phyloP scores from a whole-genome alignment of 805 yeast species.

The Candida argentea region DNA sequence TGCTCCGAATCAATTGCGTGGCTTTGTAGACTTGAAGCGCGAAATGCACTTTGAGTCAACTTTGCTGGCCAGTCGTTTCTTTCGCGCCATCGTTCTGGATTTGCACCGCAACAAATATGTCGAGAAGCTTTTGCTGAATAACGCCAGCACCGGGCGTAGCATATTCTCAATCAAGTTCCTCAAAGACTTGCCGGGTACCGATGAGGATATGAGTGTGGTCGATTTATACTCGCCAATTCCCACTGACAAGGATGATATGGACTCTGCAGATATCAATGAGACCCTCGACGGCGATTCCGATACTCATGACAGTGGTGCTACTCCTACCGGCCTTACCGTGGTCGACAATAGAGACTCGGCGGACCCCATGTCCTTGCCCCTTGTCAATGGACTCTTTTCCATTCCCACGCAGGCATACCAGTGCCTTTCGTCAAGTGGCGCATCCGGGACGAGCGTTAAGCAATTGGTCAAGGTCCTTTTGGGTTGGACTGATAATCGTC shows the following conservation, averaged over 20 bases:
- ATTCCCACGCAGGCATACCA: slow-evolving; percentile 54
- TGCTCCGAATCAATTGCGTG: slow-evolving; percentile 53
- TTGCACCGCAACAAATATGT: slow-evolving; percentile 36
- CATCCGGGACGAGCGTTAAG: slow-evolving; percentile 51
- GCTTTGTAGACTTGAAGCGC: slow-evolving; percentile 48
- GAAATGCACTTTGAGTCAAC: slow-evolving; percentile 44
- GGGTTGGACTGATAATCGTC: slow-evolving; percentile 45
- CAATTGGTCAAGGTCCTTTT: slow-evolving; percentile 38
- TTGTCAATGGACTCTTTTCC: slow-evolving; percentile 50
- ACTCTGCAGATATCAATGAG: slow-evolving; percentile 1
- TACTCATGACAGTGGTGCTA: background rate
- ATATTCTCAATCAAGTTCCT: slow-evolving; percentile 33
- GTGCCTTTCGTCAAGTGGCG: slow-evolving; percentile 21
- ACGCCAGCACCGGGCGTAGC: slow-evolving; percentile 15
- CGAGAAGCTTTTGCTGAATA: slow-evolving; percentile 40
- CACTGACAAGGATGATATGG: slow-evolving; percentile 7
- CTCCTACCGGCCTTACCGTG: background rate
- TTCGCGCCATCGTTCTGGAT: slow-evolving; percentile 36
- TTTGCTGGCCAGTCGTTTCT: slow-evolving; percentile 31
- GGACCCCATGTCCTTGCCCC: slow-evolving; percentile 19
- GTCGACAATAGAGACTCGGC: background rate
- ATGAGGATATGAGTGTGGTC: slow-evolving; percentile 31
- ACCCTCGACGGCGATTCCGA: slow-evolving; percentile 1
- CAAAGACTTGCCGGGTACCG: slow-evolving; percentile 38
- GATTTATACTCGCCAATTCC: slow-evolving; percentile 13